Evolutionary conservation across 352 stramenopile genomes (phyloP).

Genomic region (Globisporangium splendens): DNA sequence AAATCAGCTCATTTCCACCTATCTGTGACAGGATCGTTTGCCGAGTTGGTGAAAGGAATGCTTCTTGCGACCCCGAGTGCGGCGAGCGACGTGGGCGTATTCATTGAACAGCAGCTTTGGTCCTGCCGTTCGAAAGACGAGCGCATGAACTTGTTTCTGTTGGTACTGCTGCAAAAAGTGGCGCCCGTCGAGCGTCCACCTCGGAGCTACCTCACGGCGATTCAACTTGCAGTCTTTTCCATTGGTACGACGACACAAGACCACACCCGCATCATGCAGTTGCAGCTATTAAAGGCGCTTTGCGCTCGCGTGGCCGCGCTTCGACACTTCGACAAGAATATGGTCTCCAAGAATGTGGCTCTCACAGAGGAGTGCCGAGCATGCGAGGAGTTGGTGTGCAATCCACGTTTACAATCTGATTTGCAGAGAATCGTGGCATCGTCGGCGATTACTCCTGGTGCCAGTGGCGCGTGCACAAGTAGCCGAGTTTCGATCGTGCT

Average conservation of each 20-base stretch:
- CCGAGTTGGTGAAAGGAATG: slow-evolving; percentile 46
- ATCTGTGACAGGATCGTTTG: slow-evolving; percentile 28
- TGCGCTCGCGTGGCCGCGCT: slow-evolving; percentile 29
- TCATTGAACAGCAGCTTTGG: slow-evolving; percentile 44
- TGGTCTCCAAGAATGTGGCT: not conserved
- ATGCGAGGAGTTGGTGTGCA: slow-evolving; percentile 39
- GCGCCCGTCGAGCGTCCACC: slow-evolving; percentile 5
- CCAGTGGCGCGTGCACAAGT: slow-evolving; percentile 9
- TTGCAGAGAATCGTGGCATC: slow-evolving; percentile 26
- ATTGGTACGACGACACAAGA: slow-evolving; percentile 25
- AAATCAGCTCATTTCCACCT: slow-evolving; percentile 21
- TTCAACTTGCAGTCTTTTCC: slow-evolving; percentile 43
- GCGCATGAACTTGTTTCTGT: slow-evolving; percentile 49
- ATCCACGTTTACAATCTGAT: slow-evolving; percentile 44
- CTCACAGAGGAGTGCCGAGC: slow-evolving; percentile 17
- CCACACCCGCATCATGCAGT: slow-evolving; percentile 41
- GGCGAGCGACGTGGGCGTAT: slow-evolving; percentile 27
- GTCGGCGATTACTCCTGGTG: slow-evolving; percentile 9
- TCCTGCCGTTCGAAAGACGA: slow-evolving; percentile 35
- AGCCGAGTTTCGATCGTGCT: slow-evolving; percentile 37
- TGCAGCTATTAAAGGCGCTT: slow-evolving; percentile 47
- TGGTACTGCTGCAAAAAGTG: slow-evolving; percentile 51
- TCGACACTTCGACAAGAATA: slow-evolving; percentile 7
- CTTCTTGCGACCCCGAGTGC: slow-evolving; percentile 17
- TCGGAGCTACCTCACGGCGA: slow-evolving; percentile 15